These are phyloP conservation scores for Salicornia ramosissima DNA, from an alignment of 148 eudicot genomes.

Conservation along the genomic window DNA sequence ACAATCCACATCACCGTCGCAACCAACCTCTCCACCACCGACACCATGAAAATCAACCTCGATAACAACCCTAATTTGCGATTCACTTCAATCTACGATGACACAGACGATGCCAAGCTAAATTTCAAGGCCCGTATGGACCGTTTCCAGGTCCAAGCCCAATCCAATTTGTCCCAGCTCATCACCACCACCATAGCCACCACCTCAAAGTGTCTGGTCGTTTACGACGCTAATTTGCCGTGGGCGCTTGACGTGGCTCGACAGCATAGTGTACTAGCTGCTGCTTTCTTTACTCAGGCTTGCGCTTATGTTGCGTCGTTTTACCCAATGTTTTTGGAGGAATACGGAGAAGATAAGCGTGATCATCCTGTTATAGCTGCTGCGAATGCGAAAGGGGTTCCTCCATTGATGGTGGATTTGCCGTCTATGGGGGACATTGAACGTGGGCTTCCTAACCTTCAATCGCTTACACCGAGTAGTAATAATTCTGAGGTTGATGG, in stretches of 20 bases:
- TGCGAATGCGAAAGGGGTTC: too few relatives aligned
- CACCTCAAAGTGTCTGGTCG: background rate
- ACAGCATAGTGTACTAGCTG: background rate
- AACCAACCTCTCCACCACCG: conserved; percentile 5
- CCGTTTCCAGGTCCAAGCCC: conserved; percentile 8
- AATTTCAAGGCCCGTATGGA: background rate
- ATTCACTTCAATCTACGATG: conserved; percentile 11
- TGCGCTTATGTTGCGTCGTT: conserved; percentile 10
- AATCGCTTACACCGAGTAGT: background rate
- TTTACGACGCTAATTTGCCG: conserved; percentile 16
- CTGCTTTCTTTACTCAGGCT: conserved; percentile 18
- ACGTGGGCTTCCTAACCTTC: background rate
- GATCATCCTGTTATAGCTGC: conserved; percentile 4
- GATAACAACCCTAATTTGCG: too few relatives aligned
- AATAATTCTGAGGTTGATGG: background rate
- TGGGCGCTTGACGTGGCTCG: conserved; percentile 22
- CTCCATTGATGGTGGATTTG: background rate
- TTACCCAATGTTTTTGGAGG: conserved; percentile 15
- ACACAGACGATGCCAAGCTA: background rate
- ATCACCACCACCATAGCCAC: background rate
- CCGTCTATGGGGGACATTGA: background rate
- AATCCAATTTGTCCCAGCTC: background rate
- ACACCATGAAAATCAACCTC: too few relatives aligned
- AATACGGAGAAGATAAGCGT: background rate
- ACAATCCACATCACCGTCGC: conserved; percentile 10